Evolutionary conservation across 805 yeast genomes (phyloP).

Genomic region (Zygoascus flipseniorum): DNA sequence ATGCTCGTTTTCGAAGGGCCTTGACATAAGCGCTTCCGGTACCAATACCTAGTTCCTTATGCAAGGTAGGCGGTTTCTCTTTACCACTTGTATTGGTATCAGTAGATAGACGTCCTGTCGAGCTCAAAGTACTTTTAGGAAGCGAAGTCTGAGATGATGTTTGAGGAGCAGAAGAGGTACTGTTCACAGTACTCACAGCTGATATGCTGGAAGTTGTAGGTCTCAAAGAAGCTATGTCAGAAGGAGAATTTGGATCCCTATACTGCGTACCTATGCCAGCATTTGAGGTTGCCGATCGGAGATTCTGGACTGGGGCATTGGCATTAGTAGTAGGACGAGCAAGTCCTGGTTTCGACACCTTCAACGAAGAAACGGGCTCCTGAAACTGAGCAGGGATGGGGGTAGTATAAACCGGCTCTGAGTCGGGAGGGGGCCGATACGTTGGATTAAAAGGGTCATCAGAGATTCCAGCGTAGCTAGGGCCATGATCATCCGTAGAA

Average conservation of each 20-base stretch:
- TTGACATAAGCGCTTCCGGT: slow-evolving; percentile 26
- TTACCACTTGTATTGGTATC: background rate
- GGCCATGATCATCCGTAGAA: background rate
- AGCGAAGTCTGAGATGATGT: background rate
- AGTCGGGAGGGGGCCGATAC: background rate
- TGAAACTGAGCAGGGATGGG: background rate
- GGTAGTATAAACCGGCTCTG: background rate
- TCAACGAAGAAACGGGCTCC: background rate
- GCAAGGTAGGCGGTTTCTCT: background rate
- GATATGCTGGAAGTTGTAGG: background rate
- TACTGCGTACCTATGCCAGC: background rate
- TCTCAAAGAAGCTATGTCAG: background rate
- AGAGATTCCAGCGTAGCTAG: too few relatives aligned
- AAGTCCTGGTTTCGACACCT: background rate
- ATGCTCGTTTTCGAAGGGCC: slow-evolving; percentile 20
- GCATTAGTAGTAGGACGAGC: background rate
- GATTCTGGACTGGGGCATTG: background rate
- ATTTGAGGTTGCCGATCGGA: background rate
- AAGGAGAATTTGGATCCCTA: background rate
- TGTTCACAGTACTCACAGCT: background rate
- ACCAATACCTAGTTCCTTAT: slow-evolving; percentile 22
- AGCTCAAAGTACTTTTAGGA: background rate
- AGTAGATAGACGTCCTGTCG: background rate
- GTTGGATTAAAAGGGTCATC: background rate
- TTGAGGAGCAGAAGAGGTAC: background rate